Evolutionary conservation across 352 stramenopile genomes (phyloP).

Genomic region (Globisporangium cylindrosporum): DNA sequence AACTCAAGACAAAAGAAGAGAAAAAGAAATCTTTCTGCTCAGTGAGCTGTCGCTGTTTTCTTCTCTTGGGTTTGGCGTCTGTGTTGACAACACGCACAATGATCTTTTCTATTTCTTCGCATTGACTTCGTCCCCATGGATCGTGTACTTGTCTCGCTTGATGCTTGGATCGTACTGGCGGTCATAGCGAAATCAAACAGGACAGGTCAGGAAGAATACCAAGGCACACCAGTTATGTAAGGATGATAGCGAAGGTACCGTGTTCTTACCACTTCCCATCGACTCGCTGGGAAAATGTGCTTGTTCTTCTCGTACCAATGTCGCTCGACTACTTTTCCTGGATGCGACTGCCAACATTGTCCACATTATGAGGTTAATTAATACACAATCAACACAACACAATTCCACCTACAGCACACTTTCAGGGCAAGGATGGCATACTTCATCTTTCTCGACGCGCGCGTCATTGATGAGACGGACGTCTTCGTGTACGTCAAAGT

Average conservation of each 20-base stretch:
- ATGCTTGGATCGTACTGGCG: constrained; percentile 75
- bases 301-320: constrained; percentile 99
- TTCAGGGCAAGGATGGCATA: constrained; percentile 12
- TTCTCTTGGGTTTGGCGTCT: background rate
- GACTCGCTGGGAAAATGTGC: constrained; percentile 98
- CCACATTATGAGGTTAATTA: background rate
- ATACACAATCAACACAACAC: background rate
- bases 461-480: constrained; percentile 90
- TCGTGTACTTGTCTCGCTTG: constrained; percentile 81
- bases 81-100: background rate
- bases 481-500: constrained; percentile 97
- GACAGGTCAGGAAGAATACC: background rate
- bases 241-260: constrained; percentile 5
- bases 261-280: constrained; percentile 92
- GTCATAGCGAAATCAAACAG: background rate
- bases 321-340: constrained; percentile 97
- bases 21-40: constrained; percentile 3
- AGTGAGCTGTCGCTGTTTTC: background rate
- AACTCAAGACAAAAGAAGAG: constrained; percentile 2
- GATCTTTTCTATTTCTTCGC: constrained; percentile 26
- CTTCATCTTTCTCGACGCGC: constrained; percentile 96
- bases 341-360: constrained; percentile 74
- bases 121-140: constrained; percentile 65
- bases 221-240: background rate
- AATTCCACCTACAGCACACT: background rate